Evolutionary conservation across 2,329 filamentous ascomycete species (phyloP).

Genomic region (Epichloe coenophiala): DNA sequence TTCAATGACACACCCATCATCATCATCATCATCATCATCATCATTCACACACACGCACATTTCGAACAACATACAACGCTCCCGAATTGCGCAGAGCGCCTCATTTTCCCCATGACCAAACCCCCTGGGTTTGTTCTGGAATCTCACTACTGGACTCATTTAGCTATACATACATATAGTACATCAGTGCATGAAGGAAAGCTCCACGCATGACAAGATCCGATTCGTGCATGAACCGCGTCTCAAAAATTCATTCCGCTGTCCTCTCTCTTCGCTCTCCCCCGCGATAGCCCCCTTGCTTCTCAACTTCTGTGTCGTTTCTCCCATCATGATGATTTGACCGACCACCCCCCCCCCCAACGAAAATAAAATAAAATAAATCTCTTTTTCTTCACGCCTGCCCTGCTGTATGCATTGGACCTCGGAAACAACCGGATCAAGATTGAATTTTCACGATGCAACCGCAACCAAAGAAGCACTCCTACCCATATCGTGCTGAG

Average conservation of each 20-base stretch:
- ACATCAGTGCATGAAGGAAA: slow-evolving; percentile 2
- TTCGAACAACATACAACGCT: too few species aligned
- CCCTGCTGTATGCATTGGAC: background rate
- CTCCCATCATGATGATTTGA: background rate
- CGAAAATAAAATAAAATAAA: background rate
- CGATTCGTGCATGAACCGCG: background rate
- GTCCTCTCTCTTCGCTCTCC: background rate
- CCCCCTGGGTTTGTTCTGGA: background rate
- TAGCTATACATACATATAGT: slow-evolving; percentile 4
- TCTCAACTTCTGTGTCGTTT: background rate
- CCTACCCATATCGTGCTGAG: background rate
- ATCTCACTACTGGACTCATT: background rate
- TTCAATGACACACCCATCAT: too few species aligned
- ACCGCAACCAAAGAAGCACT: background rate
- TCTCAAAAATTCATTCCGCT: background rate
- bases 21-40: too few species aligned
- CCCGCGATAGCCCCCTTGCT: background rate
- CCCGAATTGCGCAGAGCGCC: too few species aligned
- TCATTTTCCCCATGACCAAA: background rate
- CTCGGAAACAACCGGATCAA: background rate
- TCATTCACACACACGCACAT: too few species aligned
- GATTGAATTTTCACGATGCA: background rate
- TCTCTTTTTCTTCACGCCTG: background rate
- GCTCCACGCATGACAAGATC: background rate
- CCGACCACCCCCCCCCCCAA: background rate